Conservation (phyloP, 2,329 filamentous ascomycete genomes). For the Aureobasidium sp. region DNA sequence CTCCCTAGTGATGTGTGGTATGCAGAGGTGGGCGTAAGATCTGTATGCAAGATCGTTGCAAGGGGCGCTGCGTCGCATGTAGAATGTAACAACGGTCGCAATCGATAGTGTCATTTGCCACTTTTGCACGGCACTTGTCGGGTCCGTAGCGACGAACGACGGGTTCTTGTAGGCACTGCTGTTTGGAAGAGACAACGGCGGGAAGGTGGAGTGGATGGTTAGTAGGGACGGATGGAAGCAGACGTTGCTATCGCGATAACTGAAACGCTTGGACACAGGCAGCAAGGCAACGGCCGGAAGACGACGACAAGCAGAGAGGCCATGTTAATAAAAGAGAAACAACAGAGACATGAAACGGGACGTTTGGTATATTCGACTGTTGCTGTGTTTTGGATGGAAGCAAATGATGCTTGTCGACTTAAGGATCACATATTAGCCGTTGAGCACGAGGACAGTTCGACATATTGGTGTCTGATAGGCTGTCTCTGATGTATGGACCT, state of each 20-base stretch:
- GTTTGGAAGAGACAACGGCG: not conserved
- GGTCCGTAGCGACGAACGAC: slow-evolving; percentile 8
- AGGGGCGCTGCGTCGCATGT: not conserved
- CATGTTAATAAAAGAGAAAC: slow-evolving; percentile 4
- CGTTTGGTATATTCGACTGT: slow-evolving; percentile 9
- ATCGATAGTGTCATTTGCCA: slow-evolving; percentile 10
- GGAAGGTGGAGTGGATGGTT: not conserved
- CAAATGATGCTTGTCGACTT: slow-evolving; percentile 4
- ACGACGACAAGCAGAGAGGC: not conserved
- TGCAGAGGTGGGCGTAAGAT: not conserved
- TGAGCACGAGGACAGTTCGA: slow-evolving; percentile 7
- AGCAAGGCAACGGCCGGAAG: not conserved
- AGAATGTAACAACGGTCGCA: not conserved
- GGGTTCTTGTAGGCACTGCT: slow-evolving; percentile 7
- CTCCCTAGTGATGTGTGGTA: not conserved
- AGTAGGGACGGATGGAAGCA: not conserved
- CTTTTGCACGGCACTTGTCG: slow-evolving; percentile 1
- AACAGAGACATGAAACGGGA: slow-evolving; percentile 11
- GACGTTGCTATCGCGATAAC: not conserved
- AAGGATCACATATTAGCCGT: slow-evolving; percentile 1
- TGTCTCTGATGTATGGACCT: slow-evolving; percentile 9
- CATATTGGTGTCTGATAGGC: slow-evolving; percentile 6
- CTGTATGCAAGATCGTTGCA: not conserved
- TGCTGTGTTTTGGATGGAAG: slow-evolving; percentile 4
- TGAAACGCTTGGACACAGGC: not conserved